phyloP scores from a whole-genome alignment of 2,329 filamentous ascomycete genomes.

The Myriosclerotinia curreyana region DNA sequence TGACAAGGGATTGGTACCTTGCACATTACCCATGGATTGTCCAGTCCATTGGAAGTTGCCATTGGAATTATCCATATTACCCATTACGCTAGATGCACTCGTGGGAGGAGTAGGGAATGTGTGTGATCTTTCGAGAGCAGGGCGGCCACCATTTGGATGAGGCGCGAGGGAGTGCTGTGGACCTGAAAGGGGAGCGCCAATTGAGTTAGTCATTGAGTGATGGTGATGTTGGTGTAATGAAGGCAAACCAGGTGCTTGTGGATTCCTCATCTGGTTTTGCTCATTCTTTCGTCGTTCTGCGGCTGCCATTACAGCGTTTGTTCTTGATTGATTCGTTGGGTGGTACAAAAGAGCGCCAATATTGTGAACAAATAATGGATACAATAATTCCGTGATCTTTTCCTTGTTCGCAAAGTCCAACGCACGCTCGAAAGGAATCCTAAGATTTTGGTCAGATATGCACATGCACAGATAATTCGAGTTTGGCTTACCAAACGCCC shows the following conservation, averaged over 20 bases:
- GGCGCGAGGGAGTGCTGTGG: constrained; percentile 55
- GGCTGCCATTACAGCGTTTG: constrained; percentile 83
- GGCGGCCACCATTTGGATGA: constrained; percentile 70
- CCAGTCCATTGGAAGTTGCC: constrained; percentile 75
- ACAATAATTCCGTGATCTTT: constrained; percentile 93
- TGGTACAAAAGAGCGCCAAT: constrained; percentile 93
- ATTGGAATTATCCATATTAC: constrained; percentile 68
- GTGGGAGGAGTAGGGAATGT: constrained; percentile 93
- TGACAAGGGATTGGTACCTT: constrained; percentile 67
- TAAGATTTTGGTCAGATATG: constrained; percentile 42
- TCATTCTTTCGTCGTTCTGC: constrained; percentile 75
- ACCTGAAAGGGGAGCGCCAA: constrained; percentile 50
- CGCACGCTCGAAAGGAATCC: constrained; percentile 98
- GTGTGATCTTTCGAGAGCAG: constrained; percentile 77
- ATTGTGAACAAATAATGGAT: constrained; percentile 96
- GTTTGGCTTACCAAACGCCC: constrained; percentile 78
- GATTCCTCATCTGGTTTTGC: constrained; percentile 58
- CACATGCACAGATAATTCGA: neutral
- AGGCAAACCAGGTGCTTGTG: constrained; percentile 57
- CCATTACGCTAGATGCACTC: constrained; percentile 82
- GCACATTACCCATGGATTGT: constrained; percentile 58
- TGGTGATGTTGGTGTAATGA: constrained; percentile 67
- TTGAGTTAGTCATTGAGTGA: constrained; percentile 59
- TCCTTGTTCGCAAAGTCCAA: constrained; percentile 99
- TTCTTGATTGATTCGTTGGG: constrained; percentile 79